Conservation (phyloP, 2,329 filamentous ascomycete genomes). For the Fusarium xyrophilum region DNA sequence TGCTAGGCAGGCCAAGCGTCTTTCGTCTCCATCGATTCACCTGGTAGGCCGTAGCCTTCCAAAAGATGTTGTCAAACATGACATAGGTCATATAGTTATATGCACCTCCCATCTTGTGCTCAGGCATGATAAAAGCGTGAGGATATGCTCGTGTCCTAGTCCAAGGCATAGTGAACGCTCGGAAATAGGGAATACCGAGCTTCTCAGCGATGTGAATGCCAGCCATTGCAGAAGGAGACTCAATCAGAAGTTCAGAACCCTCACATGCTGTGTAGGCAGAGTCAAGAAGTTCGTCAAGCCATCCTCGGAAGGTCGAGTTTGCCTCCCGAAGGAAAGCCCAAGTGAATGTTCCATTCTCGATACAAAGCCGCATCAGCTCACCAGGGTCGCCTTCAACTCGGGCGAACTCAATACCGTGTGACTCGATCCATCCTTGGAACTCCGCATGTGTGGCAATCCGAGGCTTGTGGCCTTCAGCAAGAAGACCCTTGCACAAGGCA, state of each 20-base stretch:
- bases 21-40: conserved; percentile 92
- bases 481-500: conserved; percentile 86
- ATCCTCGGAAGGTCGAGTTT: conserved; percentile 86
- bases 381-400: conserved; percentile 89
- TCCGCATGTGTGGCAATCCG: conserved; percentile 92
- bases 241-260: conserved; percentile 87
- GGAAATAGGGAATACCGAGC: conserved; percentile 90
- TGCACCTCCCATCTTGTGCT: conserved; percentile 90
- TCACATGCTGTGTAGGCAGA: conserved; percentile 87
- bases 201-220: conserved; percentile 98
- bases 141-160: conserved; percentile 94
- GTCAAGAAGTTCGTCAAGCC: conserved; percentile 86
- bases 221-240: conserved; percentile 95
- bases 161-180: conserved; percentile 99
- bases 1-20: conserved; percentile 78
- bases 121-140: conserved; percentile 92
- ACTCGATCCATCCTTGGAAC: conserved; percentile 86
- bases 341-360: conserved; percentile 97
- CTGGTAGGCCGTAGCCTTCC: conserved; percentile 89
- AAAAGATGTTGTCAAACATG: conserved; percentile 96
- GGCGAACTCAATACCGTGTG: conserved; percentile 93
- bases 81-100: conserved; percentile 97
- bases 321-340: conserved; percentile 89
- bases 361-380: conserved; percentile 94
- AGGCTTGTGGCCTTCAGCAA: conserved; percentile 85